Evolutionary conservation across 2,329 filamentous ascomycete species (phyloP), one percentile per base, ranked within the genome.

Genomic region (Fusarium paranaense): DNA sequence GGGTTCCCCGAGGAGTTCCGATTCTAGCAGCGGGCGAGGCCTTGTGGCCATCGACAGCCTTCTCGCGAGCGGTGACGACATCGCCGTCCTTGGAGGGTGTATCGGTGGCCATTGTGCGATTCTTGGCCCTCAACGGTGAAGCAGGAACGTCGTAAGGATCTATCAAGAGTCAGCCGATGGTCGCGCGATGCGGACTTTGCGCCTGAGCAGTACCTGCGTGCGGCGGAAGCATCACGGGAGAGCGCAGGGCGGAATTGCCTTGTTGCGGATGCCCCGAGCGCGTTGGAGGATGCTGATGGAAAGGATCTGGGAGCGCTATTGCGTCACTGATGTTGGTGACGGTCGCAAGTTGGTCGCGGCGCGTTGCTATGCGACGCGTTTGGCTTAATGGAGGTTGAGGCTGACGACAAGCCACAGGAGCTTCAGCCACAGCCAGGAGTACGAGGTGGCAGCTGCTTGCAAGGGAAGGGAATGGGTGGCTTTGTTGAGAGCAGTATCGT

Each of bases 121-220:
- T 66, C 57, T 62, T 62, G 7, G 66, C 40, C 40, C 59, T 68
- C 22, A 54, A 35, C 3, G 77, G 77, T 42, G 77, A 78, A 47
- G 42, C 45, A 33, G 77, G 76, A 27, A 78, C 65, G 35, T 78
- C 76, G 70, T 79, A 79, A 5, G 71, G 76, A 58, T 78, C 77
- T 79, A 56, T 42, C 35, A 38, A 37, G 2, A 18, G 63, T 73
- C 47, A 73, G 69, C 64, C 50, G 32, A 35, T 61, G 45, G 45
- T 20, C 9, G 40, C 18, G 61, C n/a, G 32, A 38, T 40, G 33
- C 6, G 10, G n/a, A 16, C 14, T 50, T 61, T 66, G 64, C 42
- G 57, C 35, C 45, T 18, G n/a, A 20, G 18, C 47, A 32, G 54
- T 73, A 75, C 73, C 72, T 75, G 71, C 42, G 20, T 35, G 45